phyloP scores from a whole-genome alignment of 345 rosid genomes.

The Odontarrhena argentea region DNA sequence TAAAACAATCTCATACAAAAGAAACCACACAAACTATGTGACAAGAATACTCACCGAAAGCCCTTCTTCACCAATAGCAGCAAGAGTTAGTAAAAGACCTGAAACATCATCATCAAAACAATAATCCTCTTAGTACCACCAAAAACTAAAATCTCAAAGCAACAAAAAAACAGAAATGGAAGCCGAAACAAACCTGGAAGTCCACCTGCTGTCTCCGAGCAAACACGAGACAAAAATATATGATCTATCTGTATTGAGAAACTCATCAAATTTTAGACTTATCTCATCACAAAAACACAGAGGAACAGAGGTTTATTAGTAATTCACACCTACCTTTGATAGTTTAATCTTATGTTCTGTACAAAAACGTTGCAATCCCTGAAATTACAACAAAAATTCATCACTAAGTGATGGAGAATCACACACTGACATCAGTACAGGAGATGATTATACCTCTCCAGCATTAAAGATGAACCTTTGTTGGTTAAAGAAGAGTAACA shows the following conservation, averaged over 20 bases:
- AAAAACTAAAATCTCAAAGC: neutral
- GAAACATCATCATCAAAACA: conserved; percentile 30
- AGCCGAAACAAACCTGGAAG: conserved; percentile 74
- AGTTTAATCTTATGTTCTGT: conserved; percentile 88
- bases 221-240: conserved; percentile 90
- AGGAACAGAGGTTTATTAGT: too few species aligned
- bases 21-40: conserved; percentile 3
- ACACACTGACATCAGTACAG: conserved; percentile 7
- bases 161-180: neutral
- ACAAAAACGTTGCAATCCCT: conserved; percentile 94
- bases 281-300: too few species aligned
- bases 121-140: neutral
- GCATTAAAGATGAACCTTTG: conserved; percentile 93
- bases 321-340: conserved; percentile 97
- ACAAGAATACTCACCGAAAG: conserved; percentile 66
- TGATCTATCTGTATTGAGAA: conserved; percentile 83
- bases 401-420: neutral
- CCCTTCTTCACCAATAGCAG: conserved; percentile 93
- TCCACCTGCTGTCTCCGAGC: conserved; percentile 97
- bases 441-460: conserved; percentile 67
- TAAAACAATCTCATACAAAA: conserved; percentile 18
- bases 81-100: conserved; percentile 91
- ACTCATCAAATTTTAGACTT: too few species aligned
- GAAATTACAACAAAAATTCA: conserved; percentile 25
- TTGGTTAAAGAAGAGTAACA: conserved; percentile 87